phyloP scores from a whole-genome alignment of 2,329 filamentous ascomycete species.

The Stylonectria norvegica region DNA sequence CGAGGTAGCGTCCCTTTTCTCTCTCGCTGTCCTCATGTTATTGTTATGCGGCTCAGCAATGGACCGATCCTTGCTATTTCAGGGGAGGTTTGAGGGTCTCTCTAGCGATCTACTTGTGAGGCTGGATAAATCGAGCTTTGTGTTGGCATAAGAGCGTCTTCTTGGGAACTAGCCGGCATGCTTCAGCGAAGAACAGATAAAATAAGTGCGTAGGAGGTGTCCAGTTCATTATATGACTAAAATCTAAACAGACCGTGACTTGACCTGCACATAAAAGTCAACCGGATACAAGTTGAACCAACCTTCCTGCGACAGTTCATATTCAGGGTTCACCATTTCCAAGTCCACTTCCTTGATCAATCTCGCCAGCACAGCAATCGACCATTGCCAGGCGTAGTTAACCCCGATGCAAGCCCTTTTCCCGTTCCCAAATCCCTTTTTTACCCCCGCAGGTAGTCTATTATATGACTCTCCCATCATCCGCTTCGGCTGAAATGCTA shows the following conservation, averaged over 20 bases:
- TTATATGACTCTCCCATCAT: constrained; percentile 47
- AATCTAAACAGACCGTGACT: constrained; percentile 32
- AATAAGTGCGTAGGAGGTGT: too few species aligned
- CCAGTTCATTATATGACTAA: too few species aligned
- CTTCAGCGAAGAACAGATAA: too few species aligned
- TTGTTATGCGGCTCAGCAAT: too few species aligned
- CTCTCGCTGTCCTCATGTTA: too few species aligned
- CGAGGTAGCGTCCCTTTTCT: too few species aligned
- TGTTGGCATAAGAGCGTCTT: too few species aligned
- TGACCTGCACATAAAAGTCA: constrained; percentile 43
- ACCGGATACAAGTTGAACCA: constrained; percentile 52
- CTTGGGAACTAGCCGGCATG: too few species aligned
- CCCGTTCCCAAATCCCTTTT: constrained; percentile 52
- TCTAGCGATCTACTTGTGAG: too few species aligned
- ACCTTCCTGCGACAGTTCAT: constrained; percentile 44
- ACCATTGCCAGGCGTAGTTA: constrained; percentile 48
- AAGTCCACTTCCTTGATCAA: constrained; percentile 46
- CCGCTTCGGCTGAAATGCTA: constrained; percentile 45
- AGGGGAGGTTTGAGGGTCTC: too few species aligned
- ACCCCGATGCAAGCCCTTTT: constrained; percentile 51
- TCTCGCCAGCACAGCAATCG: constrained; percentile 39
- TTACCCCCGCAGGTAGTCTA: constrained; percentile 41
- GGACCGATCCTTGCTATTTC: too few species aligned
- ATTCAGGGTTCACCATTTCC: constrained; percentile 38
- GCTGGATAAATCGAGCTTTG: too few species aligned